Evolutionary conservation across 108 stramenopile genomes (phyloP).

Genomic region (Skeletonema grethae): DNA sequence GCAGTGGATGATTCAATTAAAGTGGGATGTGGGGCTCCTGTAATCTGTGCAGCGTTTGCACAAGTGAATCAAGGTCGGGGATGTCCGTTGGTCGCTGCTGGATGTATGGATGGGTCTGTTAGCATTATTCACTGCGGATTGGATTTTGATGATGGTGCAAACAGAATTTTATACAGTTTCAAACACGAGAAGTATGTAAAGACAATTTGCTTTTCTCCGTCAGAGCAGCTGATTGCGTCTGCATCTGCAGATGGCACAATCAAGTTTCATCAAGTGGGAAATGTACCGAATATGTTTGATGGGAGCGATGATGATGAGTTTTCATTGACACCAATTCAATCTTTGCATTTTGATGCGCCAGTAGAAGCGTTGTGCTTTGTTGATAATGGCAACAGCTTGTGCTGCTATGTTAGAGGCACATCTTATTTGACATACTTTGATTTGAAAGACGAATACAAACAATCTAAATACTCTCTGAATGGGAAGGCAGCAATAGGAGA

Average conservation of each 20-base stretch:
- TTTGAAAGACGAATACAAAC: conserved; percentile 54
- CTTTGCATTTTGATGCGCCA: conserved; percentile 63
- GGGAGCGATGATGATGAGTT: conserved; percentile 31
- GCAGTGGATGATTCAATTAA: conserved; percentile 47
- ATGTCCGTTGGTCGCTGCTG: conserved; percentile 64
- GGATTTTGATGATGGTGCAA: conserved; percentile 6
- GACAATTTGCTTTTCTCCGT: conserved; percentile 64
- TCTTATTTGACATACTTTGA: conserved; percentile 74
- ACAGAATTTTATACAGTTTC: conserved; percentile 30
- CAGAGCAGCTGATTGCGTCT: conserved; percentile 65
- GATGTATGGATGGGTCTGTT: conserved; percentile 81
- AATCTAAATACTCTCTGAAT: conserved; percentile 69
- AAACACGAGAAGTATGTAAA: conserved; percentile 78
- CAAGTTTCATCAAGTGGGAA: conserved; percentile 55
- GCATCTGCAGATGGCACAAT: conserved; percentile 83
- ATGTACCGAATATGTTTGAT: conserved; percentile 28
- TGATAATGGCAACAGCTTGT: conserved; percentile 57
- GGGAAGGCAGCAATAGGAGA: conserved; percentile 49
- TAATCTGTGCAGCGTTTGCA: conserved; percentile 74
- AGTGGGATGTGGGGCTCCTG: conserved; percentile 69
- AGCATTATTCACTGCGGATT: conserved; percentile 50
- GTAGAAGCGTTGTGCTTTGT: conserved; percentile 78
- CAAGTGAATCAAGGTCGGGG: conserved; percentile 22
- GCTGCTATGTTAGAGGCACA: conserved; percentile 75
- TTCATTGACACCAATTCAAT: conserved; percentile 42